Evolutionary conservation across 805 yeast genomes (phyloP), one percentile per base, ranked within the genome.

Genomic region (Zygosaccharomyces pseudorouxii): DNA sequence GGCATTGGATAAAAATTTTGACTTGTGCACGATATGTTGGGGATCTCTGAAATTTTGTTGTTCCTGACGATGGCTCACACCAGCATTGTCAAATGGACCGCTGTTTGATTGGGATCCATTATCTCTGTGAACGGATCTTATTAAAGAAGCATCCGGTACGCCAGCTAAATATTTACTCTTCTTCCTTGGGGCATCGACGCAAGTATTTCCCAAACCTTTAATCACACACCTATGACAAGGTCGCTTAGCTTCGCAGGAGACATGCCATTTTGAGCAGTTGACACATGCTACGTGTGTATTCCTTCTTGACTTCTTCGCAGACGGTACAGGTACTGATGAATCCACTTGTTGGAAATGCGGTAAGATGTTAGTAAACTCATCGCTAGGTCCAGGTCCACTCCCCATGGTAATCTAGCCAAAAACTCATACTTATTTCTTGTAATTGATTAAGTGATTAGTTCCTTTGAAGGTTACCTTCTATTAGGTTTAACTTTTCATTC

Each of bases 131-230:
- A 53, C 38, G 5, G 51, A 50, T 18, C 35, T 45, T 9, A 60
- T 56, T 30, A 62, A 40, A 16, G 53, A 53, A 5, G 52, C 59
- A 18, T 68, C 71, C 1, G 80, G 79, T 3, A 78, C 79, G 50
- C 84, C 93, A 27, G 78, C 72, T 46, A 90, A 66, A 55, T 90
- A 90, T 65, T 92, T 92, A 69, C 86, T 86, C 53, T 80, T 75
- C 67, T 89, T 89, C 41, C 98, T 71, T 2, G 93, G 93, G 4
- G 97, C 97, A 69, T 93, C 97, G 28, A 79, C 79, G 69, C 98
- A 92, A 0, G 86, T 73, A 12, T 71, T 77, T 1, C 75, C 77
- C 12, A 89, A 68, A 0, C 90, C 92, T 59, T 89, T 74, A 25
- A 73, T 73, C 3, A 84, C 64, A 65, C 99, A 92, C 43, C 96